Base-by-base conservation (phyloP, 2,329 filamentous ascomycete genomes). In the Beauveria caledonica region DNA sequence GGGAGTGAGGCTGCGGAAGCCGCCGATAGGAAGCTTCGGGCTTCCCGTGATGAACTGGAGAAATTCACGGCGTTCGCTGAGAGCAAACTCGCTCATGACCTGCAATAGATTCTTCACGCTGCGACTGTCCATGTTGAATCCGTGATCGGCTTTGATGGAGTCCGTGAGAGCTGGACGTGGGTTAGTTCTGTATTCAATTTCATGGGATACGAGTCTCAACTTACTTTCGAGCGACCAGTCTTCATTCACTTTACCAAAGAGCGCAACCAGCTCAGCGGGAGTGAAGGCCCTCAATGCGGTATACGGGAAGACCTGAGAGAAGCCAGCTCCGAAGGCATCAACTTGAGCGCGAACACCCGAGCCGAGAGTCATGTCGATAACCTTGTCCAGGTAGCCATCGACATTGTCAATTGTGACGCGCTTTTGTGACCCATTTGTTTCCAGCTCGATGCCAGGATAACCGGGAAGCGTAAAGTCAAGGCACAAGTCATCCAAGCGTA, bases 191-290 rank as follows among this genome's bases (percentile, higher is more conserved):
- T 44, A 21, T n/a, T 27, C 9, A 25, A 25, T 3, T 11, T 29
- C 11, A 3, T 7, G 8, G 21, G 2, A 45, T n/a, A 25, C 1
- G n/a, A 17, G 36, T 17, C 1, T 8, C 6, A 33, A 80, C 90
- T 82, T 84, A 94, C 90, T 99, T 72, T 97, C 93, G 65, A 99
- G 86, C 23, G 90, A 91, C 94, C 94, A 99, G 72, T 99, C 94
- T 71, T 99, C 94, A 8, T 97, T 90, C 5, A 91, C 86, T 61
- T 88, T 86, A 19, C 94, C 94, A 76, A 97, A 99, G 27, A 99
- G 81, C 78, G 92, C 93, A 45, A 97, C 93, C 33, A 99, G 80
- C 73, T 99, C 95, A 67, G 91, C 91, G 0, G 95, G 92, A 0
- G 94, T 99, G 70, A 99, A 99, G 0, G 94, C 91, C 65, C 88